phyloP scores from a whole-genome alignment of 2,329 filamentous ascomycete genomes.

The Cercospora brassicicola region DNA sequence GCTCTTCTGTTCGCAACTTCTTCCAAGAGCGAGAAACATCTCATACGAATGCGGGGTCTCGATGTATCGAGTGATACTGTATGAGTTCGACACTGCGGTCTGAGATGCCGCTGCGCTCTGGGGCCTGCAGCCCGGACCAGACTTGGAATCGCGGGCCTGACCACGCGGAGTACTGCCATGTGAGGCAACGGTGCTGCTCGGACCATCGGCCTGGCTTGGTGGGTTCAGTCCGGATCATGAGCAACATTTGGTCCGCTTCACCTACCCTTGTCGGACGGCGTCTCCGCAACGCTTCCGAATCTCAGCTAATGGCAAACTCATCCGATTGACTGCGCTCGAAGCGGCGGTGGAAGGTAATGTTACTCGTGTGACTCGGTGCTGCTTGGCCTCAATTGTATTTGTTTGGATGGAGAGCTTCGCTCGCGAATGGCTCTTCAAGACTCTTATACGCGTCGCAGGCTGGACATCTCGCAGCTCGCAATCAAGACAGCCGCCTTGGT shows the following conservation, averaged over 20 bases:
- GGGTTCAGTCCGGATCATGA: background rate
- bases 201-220: background rate
- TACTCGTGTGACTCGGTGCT: background rate
- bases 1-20: background rate
- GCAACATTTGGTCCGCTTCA: background rate
- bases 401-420: background rate
- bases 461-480: background rate
- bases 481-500: background rate
- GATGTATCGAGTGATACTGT: slow-evolving; percentile 13
- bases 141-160: background rate
- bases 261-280: slow-evolving; percentile 1
- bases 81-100: background rate
- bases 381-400: background rate
- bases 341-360: background rate
- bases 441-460: background rate
- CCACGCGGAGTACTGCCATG: background rate
- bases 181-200: background rate
- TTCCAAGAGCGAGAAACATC: background rate
- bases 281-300: slow-evolving; percentile 5
- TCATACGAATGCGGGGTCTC: slow-evolving; percentile 9
- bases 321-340: background rate
- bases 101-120: background rate
- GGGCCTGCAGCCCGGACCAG: background rate
- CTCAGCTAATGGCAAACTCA: slow-evolving; percentile 16
- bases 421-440: background rate